These are phyloP conservation scores for Backusella tuberculispora DNA, from an alignment of 192 early-diverging fungal genomes.

Conservation along the genomic window DNA sequence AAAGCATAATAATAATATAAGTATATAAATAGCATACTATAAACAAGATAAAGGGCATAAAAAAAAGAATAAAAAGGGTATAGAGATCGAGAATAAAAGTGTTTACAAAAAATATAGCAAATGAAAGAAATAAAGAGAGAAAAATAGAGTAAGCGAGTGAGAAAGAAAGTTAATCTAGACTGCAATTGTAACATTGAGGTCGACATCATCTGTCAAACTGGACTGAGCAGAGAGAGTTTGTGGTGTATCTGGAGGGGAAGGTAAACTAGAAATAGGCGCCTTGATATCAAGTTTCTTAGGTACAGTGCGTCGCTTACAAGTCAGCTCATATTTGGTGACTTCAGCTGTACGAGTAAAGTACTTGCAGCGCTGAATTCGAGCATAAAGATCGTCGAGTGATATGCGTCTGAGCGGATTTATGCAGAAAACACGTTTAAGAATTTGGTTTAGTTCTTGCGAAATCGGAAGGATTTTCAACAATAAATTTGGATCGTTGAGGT, in stretches of 20 bases:
- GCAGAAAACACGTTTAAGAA: conserved; percentile 76
- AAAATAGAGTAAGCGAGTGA: neutral
- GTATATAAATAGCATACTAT: neutral
- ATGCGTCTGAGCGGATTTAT: conserved; percentile 66
- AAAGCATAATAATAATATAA: neutral
- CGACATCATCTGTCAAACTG: neutral
- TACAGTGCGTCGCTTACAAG: neutral
- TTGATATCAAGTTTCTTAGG: conserved; percentile 2
- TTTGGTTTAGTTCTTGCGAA: conserved; percentile 67
- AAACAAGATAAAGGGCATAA: conserved; percentile 10
- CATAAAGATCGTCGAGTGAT: conserved; percentile 43
- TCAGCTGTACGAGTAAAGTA: conserved; percentile 48
- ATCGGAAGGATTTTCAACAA: conserved; percentile 69
- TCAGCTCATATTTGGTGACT: conserved; percentile 25
- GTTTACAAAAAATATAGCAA: neutral
- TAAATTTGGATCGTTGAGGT: conserved; percentile 63
- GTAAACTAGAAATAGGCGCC: neutral
- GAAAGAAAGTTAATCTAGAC: neutral
- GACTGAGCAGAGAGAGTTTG: neutral
- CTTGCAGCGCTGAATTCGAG: conserved; percentile 47
- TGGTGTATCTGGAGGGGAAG: conserved; percentile 1
- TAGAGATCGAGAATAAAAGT: neutral
- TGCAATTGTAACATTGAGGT: neutral
- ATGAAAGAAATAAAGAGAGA: neutral
- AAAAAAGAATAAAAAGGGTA: neutral